phyloP scores from a whole-genome alignment of 176 grass and related monocot species.

The Aegilops umbellulata region DNA sequence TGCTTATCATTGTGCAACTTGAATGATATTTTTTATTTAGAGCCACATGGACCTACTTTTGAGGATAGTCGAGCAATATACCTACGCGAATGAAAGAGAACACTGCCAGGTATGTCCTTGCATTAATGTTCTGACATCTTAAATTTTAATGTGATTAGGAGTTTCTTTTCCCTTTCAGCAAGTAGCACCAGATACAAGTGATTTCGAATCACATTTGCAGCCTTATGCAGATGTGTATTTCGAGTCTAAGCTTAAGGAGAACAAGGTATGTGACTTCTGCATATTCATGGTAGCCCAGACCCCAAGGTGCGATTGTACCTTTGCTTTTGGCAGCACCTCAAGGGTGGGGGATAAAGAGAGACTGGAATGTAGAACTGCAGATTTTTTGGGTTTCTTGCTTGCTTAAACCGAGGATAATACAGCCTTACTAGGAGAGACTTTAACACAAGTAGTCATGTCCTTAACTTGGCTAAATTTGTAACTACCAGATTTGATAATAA shows the following conservation, averaged over 20 bases:
- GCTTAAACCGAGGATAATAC: background rate
- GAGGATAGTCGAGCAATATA: background rate
- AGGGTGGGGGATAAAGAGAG: background rate
- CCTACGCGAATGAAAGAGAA: background rate
- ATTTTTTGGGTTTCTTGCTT: background rate
- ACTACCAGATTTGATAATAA: background rate
- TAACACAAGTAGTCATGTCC: background rate
- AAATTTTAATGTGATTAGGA: background rate
- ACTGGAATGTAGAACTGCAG: background rate
- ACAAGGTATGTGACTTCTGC: background rate
- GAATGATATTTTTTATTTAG: background rate
- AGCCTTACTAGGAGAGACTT: background rate
- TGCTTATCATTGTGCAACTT: background rate
- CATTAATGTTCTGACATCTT: background rate
- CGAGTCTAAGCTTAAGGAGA: background rate
- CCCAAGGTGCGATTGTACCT: too few species aligned
- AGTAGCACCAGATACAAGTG: background rate
- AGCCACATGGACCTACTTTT: conserved; percentile 12
- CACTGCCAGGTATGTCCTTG: background rate
- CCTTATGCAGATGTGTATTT: background rate
- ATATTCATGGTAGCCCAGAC: background rate
- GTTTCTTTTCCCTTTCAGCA: background rate
- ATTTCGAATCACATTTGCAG: conserved; percentile 10
- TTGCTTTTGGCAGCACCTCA: background rate
- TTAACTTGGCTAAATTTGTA: background rate